Evolutionary conservation across 164 flowering plant genomes (phyloP), one percentile per base, ranked within the genome.

Genomic region (Chloranthus sessilifolius): DNA sequence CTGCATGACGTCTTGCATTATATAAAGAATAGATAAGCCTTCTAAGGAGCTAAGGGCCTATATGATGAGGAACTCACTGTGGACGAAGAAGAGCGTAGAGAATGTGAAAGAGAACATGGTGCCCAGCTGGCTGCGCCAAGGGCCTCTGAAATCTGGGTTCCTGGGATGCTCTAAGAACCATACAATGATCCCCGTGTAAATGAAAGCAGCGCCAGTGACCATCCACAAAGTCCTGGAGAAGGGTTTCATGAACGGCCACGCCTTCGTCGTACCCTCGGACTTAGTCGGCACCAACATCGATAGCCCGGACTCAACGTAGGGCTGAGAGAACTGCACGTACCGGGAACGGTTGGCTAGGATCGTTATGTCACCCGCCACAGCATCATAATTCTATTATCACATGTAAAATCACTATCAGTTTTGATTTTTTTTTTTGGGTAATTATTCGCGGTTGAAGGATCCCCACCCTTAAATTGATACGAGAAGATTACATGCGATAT

Each of bases 61-160:
- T 33, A 8, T 7, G 15, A n/a, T 7, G 19, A 23, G 16, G 22
- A 27, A 60, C 86, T 80, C 69, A 80, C 86, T 76, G 35, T 82
- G 86, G 25, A 83, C 70, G 38, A 70, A 78, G 69, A 78, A 77
- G 28, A 78, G 62, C 12, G 82, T 74, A 19, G 78, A 62, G 62
- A 71, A 72, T 44, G 81, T 64, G 63, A 79, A 81, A 78, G 76
- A 81, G 42, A 79, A 55, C 5, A 76, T 47, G 1, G 76, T 75
- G 21, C 70, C 59, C 3, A 78, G 50, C 59, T 81, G 85, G 22
- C 51, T 37, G 23, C 61, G 58, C 72, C 57, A 48, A 0, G 72
- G 35, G 30, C 85, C 88, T 35, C 58, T 37, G 43, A 77, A 81
- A 3, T 63, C 70, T 4, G 64, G 70, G 53, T 77, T 81, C 9